Base-by-base conservation (phyloP, 2,329 filamentous ascomycete genomes). In the Alternaria consortialis region DNA sequence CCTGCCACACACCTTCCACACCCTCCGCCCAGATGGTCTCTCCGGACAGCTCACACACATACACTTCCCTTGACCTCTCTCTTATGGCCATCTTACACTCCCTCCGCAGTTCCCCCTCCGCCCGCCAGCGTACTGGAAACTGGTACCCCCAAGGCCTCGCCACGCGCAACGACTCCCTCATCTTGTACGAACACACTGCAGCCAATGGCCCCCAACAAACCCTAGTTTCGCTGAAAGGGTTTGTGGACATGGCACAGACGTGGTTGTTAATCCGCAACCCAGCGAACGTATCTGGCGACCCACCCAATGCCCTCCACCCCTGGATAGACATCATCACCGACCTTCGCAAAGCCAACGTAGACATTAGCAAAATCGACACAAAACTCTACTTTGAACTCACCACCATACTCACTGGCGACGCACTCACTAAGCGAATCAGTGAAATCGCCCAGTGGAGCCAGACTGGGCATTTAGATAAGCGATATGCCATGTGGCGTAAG, bases 101-200 rank as follows among this genome's bases (percentile, higher is more conserved):
- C 0, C 57, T 60, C 17, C 44, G 32, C 27, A 34, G 17, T 1
- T 17, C 32, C 9, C 37, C 55, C 7, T 46, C 5, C 5, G n/a
- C 37, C 4, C 57, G 57, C 7, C 39, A 42, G 12, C 32, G 44
- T 3, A 29, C 17, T 7, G 36, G 48, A 8, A 51, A 61, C 15
- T 61, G 58, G 58, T 58, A 53, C 15, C 27, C 58, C 1, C 58
- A 61, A 42, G 58, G 58, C 12, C 47, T 61, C 4, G 42, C 48
- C 12, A 32, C 40, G 8, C 29, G 31, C 13, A 11, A 47, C 36
- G 48, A 53, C 11, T n/a, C 20, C 15, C 53, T 61, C 9, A 29
- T 47, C 6, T 17, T 61, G 0, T 61, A 58, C 34, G 43, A 56
- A 9, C 46, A 60, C 9, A 54, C 17, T 9, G 46, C 34, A 7